Base-by-base conservation (phyloP, 495 filamentous ascomycete genomes). In the Alectoria sarmentosa region DNA sequence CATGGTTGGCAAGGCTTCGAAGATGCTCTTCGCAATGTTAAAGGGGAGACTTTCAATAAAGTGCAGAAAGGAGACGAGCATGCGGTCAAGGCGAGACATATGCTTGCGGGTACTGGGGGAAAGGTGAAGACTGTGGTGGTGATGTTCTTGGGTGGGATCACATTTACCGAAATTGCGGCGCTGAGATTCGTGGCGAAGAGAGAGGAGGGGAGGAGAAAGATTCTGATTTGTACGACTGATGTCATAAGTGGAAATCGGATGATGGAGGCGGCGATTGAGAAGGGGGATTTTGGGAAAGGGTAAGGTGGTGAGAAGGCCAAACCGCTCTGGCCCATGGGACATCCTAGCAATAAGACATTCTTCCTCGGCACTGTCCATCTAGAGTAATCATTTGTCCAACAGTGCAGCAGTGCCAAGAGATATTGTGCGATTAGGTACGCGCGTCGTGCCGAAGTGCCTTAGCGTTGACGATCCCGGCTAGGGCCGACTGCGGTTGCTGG, bases 141-240 rank as follows among this genome's bases (percentile, higher is more conserved):
- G 19, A 94, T 97, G 72, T 97, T 96, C 76, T 77, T 99, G 63
- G 94, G 94, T 34, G 94, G 94, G 3, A 88, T 97, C 58, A 96
- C 89, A 2, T 96, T 93, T 69, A 95, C 93, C 11, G 94, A 99
- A 79, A 93, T 98, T 73, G 92, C 94, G 49, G 95, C 94, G 32
- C 71, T 98, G 75, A 82, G 95, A 67, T 97, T 96, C 76, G 87
- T 98, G 69, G 91, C 89, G 44, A 86, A 84, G 69, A 86, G 90
- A 76, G 88, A 96, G 82, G 89, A 91, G 74, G 88, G 88, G 76
- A 82, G 74, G 75, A 85, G 90, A 75, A 90, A 89, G 75, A 87
- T 99, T 64, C 77, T 99, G 58, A 91, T 99, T 75, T 91, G 88
- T 72, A 92, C 94, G 34, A 99, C 94, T 13, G 87, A 88, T 52